Percentiles rank a stretch among this genome's conserved stretches.
These are phyloP conservation scores for Pleurotus citrinopileatus DNA, from an alignment of 768 basidiomycete genomes.

Conservation along the genomic window DNA sequence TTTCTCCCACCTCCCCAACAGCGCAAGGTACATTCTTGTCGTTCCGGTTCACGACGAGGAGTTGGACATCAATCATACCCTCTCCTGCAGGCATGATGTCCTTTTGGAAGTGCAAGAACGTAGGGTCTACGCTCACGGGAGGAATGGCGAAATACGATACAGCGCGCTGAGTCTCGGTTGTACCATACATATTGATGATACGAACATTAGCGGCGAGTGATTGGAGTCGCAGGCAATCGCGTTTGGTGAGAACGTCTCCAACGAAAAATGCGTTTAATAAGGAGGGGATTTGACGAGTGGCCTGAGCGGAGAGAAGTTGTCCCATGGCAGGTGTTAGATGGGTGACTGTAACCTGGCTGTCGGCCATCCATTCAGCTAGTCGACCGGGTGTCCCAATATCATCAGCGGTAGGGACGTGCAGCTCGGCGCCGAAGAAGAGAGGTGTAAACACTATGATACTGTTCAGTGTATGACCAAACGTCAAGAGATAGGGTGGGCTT, in stretches of 20 bases:
- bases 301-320: conserved; percentile 81
- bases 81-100: conserved; percentile 97
- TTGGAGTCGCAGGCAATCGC: conserved; percentile 94
- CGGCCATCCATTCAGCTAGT: conserved; percentile 98
- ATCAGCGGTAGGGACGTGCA: conserved; percentile 94
- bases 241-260: conserved; percentile 97
- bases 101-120: conserved; percentile 91
- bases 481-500: conserved; percentile 31
- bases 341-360: conserved; percentile 87
- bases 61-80: conserved; percentile 97
- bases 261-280: conserved; percentile 95
- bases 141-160: conserved; percentile 97
- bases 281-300: conserved; percentile 84
- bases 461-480: not conserved
- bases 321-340: conserved; percentile 99
- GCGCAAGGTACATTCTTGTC: conserved; percentile 86
- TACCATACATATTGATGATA: conserved; percentile 99
- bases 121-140: conserved; percentile 75
- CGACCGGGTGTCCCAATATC: conserved; percentile 97
- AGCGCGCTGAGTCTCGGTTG: conserved; percentile 98
- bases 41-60: conserved; percentile 90
- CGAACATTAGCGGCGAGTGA: conserved; percentile 87
- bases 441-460: conserved; percentile 86
- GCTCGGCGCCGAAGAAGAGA: conserved; percentile 91
- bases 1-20: conserved; percentile 96